Conservation (phyloP, 257 asterid species). For the Striga asiatica region DNA sequence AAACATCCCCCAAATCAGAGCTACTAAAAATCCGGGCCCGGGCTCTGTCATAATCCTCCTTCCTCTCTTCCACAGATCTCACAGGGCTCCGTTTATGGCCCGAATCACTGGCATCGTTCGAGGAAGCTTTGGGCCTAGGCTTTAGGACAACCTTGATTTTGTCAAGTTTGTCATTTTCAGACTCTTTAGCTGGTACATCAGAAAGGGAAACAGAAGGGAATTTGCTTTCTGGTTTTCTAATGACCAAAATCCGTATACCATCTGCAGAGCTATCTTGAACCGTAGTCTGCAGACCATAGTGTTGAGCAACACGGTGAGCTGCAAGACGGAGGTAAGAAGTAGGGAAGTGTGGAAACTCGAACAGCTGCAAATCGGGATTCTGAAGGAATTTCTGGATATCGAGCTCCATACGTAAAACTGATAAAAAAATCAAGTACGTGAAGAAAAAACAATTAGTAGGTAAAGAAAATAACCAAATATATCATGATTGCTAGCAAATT, state of each 20-base stretch:
- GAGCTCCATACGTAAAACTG: slow-evolving; percentile 94
- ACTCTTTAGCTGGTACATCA: slow-evolving; percentile 63
- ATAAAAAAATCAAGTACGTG: neutral
- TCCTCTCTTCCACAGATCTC: slow-evolving; percentile 94
- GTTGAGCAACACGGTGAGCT: slow-evolving; percentile 96
- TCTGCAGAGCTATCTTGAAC: slow-evolving; percentile 56
- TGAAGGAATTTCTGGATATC: slow-evolving; percentile 74
- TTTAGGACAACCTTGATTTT: slow-evolving; percentile 55
- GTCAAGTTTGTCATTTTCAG: slow-evolving; percentile 52
- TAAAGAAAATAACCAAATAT: neutral
- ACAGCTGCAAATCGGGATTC: slow-evolving; percentile 47
- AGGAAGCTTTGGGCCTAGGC: slow-evolving; percentile 56
- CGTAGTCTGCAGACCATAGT: slow-evolving; percentile 74
- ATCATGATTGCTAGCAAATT: neutral
- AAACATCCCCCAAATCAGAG: slow-evolving; percentile 42
- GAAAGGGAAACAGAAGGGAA: slow-evolving; percentile 62
- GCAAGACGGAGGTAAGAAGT: slow-evolving; percentile 94
- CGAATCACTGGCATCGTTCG: slow-evolving; percentile 28
- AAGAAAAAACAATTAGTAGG: neutral
- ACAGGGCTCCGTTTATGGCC: slow-evolving; percentile 47
- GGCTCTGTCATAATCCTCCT: slow-evolving; percentile 92
- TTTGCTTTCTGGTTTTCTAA: slow-evolving; percentile 58
- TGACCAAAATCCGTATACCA: slow-evolving; percentile 59
- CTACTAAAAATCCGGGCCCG: slow-evolving; percentile 81
- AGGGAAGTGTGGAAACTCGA: slow-evolving; percentile 83